Evolutionary conservation across 2,329 filamentous ascomycete genomes (phyloP), one percentile per base, ranked within the genome.

Genomic region (Apiospora arundinis): DNA sequence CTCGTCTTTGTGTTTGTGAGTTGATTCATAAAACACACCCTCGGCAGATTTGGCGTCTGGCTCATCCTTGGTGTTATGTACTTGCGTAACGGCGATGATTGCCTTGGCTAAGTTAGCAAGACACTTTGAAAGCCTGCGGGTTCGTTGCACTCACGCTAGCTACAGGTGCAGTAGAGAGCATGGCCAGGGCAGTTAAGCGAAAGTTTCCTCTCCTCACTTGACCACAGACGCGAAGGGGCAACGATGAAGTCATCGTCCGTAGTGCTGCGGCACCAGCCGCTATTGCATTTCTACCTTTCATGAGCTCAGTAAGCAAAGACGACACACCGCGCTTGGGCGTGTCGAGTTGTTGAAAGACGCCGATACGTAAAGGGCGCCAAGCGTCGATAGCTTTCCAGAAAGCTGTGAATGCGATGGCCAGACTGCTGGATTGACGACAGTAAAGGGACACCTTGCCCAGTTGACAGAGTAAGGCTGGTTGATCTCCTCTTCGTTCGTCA

Each of bases 1-100:
- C 2, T 28, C 2, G n/a, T n/a, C 12, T 0, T 9, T 3, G 18
- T 7, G 8, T n/a, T 0, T 40, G 52, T n/a, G 3, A 12, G 42
- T 37, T 37, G 32, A 28, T 9, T 5, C 16, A 14, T 14, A 8
- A 7, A 6, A 40, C 32, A 9, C 32, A 63, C 56, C 18, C 5
- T 40, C 40, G 9, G 9, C 14, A 6, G 32, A 18, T n/a, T 9
- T 40, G 42, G 42, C 2, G 16, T 45, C 42, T 45, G 9, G 18
- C 18, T 63, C 32, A 63, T 4, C 18, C 32, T 40, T 12, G 2
- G 18, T 8, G 32, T 2, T 40, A 3, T 63, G 7, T 8, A 6
- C 32, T 18, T 40, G 56, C 18, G 9, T 63, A 4, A 28, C 14
- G 56, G 56, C 18, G 18, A 63, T n/a, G 16, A 28, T 2, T 21